Base-by-base conservation (phyloP, 345 rosid genomes). In the thale cress (Arabidopsis thaliana) region DNA sequence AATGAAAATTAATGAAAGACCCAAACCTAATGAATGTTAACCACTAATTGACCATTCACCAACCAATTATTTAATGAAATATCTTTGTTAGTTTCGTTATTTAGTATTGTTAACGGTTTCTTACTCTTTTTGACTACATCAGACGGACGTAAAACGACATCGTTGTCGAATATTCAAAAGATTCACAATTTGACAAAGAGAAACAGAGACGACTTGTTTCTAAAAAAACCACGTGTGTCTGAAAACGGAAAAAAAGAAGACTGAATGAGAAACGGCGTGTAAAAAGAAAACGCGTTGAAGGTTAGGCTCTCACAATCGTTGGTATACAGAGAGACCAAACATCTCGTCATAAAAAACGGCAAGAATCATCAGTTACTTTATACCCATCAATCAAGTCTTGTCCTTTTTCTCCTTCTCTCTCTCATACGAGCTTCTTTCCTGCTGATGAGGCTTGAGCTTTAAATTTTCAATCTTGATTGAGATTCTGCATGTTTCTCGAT, bases 201-300 rank as follows among this genome's bases (percentile, higher is more conserved):
- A 42, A 51, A 61, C 63, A 33, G 23, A 33, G 69, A 50, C 13
- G 79, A 68, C 75, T 62, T 32, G 4, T 46, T 45, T 55, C 14
- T 14, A 22, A 13, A 33, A 8, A 32, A 23, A 60, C 8, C 69
- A 76, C 69, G 74, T 61, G 74, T 52, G 74, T 52, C 69, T 69
- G 69, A 76, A 76, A 60, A 51, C 0, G 36, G 57, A 34, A 61
- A 51, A 8, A 9, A 25, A 2, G 28, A 69, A 52, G 73, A 52
- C 58, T 6, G 56, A 40, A 22, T 23, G n/a, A 22, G 69, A 75
- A 59, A 59, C 56, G 51, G 10, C 68, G 62, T 40, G 2, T 16
- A 11, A 14, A 49, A 2, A 1, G 71, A 55, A 44, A 25, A 76
- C 75, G 59, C 69, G 69, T 60, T 76, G 69, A 75, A 75, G 20